These are phyloP conservation scores for Saccharomyces pastorianus DNA, from an alignment of 1,139 yeast species.

Conservation along the genomic window DNA sequence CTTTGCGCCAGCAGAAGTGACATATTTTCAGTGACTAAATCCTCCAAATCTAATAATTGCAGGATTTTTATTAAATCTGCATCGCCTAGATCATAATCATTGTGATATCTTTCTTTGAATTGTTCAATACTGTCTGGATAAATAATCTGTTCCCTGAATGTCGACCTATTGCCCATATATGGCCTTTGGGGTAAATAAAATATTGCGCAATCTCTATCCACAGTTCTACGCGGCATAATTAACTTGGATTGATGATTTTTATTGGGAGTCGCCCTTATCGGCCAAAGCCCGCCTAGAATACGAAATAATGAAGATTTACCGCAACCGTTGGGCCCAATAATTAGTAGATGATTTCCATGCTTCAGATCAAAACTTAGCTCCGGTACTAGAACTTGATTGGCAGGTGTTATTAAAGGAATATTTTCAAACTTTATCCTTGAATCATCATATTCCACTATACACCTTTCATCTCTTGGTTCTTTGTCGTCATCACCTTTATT, in stretches of 20 bases:
- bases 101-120: constrained; percentile 38
- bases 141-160: constrained; percentile 79
- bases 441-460: constrained; percentile 40
- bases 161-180: constrained; percentile 59
- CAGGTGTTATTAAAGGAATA: constrained; percentile 78
- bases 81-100: constrained; percentile 42
- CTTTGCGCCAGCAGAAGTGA: constrained; percentile 29
- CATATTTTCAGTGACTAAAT: constrained; percentile 39
- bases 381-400: constrained; percentile 64
- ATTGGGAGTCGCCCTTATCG: constrained; percentile 57
- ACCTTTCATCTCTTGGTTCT: constrained; percentile 9
- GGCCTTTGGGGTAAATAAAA: constrained; percentile 92
- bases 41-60: constrained; percentile 50
- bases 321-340: constrained; percentile 93
- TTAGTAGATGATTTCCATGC: constrained; percentile 77
- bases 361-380: constrained; percentile 62
- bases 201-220: constrained; percentile 41
- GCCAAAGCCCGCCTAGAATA: constrained; percentile 91
- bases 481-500: constrained; percentile 33
- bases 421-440: constrained; percentile 61
- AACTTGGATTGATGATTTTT: constrained; percentile 47
- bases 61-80: constrained; percentile 56
- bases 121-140: constrained; percentile 70
- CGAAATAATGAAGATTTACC: constrained; percentile 90
- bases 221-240: constrained; percentile 26